phyloP scores from a whole-genome alignment of 805 yeast genomes.

The Priceomyces castillae region DNA sequence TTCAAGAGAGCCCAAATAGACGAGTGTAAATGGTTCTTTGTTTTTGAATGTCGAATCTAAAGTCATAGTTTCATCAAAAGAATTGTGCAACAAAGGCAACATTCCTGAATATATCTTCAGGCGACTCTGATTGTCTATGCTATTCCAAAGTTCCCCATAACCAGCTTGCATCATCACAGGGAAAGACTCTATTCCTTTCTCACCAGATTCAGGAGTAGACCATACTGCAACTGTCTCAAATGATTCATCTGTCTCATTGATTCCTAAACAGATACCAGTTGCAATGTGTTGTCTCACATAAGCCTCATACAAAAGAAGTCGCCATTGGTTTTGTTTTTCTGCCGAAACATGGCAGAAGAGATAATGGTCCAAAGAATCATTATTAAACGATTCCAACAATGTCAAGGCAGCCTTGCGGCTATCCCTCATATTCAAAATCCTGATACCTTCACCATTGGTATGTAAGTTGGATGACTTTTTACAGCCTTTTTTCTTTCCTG shows the following conservation, averaged over 20 bases:
- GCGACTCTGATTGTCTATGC: slow-evolving; percentile 47
- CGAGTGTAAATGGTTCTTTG: slow-evolving; percentile 40
- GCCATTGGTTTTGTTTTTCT: slow-evolving; percentile 21
- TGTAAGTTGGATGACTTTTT: background rate
- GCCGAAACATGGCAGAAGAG: slow-evolving; percentile 26
- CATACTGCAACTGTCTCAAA: slow-evolving; percentile 58
- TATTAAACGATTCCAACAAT: slow-evolving; percentile 32
- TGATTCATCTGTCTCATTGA: slow-evolving; percentile 40
- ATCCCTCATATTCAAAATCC: slow-evolving; percentile 19
- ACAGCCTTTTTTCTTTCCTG: background rate
- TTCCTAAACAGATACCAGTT: slow-evolving; percentile 49
- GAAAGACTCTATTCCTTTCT: slow-evolving; percentile 44
- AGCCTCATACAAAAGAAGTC: slow-evolving; percentile 46
- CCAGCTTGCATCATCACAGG: slow-evolving; percentile 51
- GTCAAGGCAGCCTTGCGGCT: slow-evolving; percentile 36
- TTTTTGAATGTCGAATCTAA: slow-evolving; percentile 39
- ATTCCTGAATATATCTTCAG: slow-evolving; percentile 48
- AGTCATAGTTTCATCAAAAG: slow-evolving; percentile 41
- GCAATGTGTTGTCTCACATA: slow-evolving; percentile 49
- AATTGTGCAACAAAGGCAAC: slow-evolving; percentile 51
- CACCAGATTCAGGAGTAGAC: slow-evolving; percentile 45
- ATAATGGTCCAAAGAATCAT: slow-evolving; percentile 34
- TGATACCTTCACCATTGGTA: slow-evolving; percentile 5
- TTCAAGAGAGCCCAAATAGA: slow-evolving; percentile 43
- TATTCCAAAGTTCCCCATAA: slow-evolving; percentile 49